Base-by-base conservation (phyloP, 2,329 filamentous ascomycete genomes). In the Diplodia mutila region DNA sequence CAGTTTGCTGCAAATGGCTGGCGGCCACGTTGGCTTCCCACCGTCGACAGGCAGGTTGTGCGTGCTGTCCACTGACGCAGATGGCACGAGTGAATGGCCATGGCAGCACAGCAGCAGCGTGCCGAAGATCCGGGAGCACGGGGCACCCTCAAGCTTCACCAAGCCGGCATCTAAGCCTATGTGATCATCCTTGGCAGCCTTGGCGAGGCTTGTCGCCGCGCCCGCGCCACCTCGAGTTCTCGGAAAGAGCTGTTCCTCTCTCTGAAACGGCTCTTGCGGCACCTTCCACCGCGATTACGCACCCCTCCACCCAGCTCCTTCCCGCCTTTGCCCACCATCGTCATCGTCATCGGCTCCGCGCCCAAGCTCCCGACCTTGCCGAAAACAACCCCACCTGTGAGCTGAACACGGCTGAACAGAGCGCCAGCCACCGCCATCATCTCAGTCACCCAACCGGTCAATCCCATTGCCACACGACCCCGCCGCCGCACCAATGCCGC, bases 211-310 rank as follows among this genome's bases (percentile, higher is more conserved):
- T 54, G 61, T 42, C 18, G 29, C n/a, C 5, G 42, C 18, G 42
- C 42, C 14, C 39, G n/a, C 42, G 42, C 42, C 42, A 46, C 42
- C 42, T 21, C 42, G 42, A n/a, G 39, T 14, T 18, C 14, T 12
- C 39, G 14, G 16, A 18, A 7, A 4, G 18, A 46, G 42, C 42
- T 21, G n/a, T 21, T 46, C 18, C 18, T 46, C 42, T 8, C 18
- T 29, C 51, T 65, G 63, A 65, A 65, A 57, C 52, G 53, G 64
- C 42, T 51, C n/a, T 25, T 34, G 29, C 63, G 51, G 34, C 64
- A 66, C 49, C 53, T 9, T 39, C 52, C 29, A 57, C 64, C 39
- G 32, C 52, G 25, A 55, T 66, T 66, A 59, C 64, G 64, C 64
- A 66, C 64, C 18, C n/a, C n/a, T n/a, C n/a, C n/a, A 23, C 52